A percentile compares a stretch with the other conserved stretches of the same genome.
These are phyloP conservation scores for Sodiomyces alkalinus DNA, from an alignment of 2,329 filamentous ascomycete species.

Conservation along the genomic window DNA sequence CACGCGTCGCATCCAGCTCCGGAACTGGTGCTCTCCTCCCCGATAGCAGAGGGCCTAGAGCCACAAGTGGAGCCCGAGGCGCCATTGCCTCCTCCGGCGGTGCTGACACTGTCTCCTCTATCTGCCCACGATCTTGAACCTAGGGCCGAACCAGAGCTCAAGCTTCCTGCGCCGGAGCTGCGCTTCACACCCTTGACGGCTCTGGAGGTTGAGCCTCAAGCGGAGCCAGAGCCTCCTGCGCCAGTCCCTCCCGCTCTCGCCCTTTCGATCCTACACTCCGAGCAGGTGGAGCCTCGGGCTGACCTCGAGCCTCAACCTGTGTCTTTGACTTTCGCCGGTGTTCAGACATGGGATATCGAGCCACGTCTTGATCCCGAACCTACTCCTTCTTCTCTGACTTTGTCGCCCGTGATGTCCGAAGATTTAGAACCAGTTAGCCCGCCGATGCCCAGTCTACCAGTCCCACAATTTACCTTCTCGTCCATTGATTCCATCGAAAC, in stretches of 20 bases:
- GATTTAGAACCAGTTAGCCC: constrained; percentile 23
- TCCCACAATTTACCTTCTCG: constrained; percentile 25
- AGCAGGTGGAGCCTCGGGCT: constrained; percentile 14
- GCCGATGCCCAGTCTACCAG: constrained; percentile 5
- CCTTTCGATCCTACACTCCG: constrained; percentile 12
- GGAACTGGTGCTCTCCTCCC: constrained; percentile 13
- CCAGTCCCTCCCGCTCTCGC: constrained; percentile 8
- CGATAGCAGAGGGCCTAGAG: constrained; percentile 15
- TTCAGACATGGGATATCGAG: constrained; percentile 25
- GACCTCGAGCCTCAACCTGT: constrained; percentile 9
- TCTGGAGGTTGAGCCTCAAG: constrained; percentile 15
- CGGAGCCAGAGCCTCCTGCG: constrained; percentile 9
- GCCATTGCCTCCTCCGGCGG: constrained; percentile 3
- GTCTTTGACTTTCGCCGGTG: constrained; percentile 20
- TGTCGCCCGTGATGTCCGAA: constrained; percentile 21
- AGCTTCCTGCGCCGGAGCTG: constrained; percentile 12
- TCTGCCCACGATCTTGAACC: constrained; percentile 6
- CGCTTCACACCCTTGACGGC: constrained; percentile 16
- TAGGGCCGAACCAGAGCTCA: constrained; percentile 13
- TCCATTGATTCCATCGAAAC: constrained; percentile 29
- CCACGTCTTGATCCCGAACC: constrained; percentile 15
- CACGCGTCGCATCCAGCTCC: constrained; percentile 6
- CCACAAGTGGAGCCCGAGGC: constrained; percentile 14
- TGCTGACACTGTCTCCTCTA: constrained; percentile 8
- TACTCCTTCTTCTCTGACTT: constrained; percentile 13